phyloP scores from a whole-genome alignment of 2,329 filamentous ascomycete species.

The Didymella exigua region DNA sequence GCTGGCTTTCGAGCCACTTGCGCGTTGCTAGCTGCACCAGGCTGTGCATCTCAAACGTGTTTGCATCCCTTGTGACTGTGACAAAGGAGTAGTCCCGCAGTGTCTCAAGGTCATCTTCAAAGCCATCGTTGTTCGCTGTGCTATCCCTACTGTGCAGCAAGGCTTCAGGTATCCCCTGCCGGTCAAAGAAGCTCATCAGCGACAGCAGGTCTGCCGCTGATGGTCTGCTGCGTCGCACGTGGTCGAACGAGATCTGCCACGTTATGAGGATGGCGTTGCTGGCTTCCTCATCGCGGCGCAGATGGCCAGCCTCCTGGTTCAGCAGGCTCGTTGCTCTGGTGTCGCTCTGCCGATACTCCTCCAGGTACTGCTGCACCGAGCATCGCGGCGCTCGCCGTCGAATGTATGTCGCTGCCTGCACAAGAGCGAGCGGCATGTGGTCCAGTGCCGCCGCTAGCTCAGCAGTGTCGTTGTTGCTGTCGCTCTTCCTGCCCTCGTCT shows the following conservation, averaged over 20 bases:
- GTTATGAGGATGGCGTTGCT: conserved; percentile 47
- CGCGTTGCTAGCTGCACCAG: conserved; percentile 49
- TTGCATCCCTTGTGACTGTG: conserved; percentile 19
- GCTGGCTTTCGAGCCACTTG: conserved; percentile 20
- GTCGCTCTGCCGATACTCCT: conserved; percentile 46
- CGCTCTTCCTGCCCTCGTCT: background rate
- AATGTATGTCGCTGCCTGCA: conserved; percentile 45
- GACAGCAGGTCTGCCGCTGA: conserved; percentile 53
- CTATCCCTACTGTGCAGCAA: conserved; percentile 27
- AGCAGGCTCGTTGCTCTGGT: conserved; percentile 15
- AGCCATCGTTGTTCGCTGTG: conserved; percentile 10
- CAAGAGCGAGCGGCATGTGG: conserved; percentile 44
- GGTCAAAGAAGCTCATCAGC: conserved; percentile 57
- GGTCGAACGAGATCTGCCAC: conserved; percentile 43
- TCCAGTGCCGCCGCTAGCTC: conserved; percentile 33
- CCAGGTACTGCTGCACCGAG: conserved; percentile 45
- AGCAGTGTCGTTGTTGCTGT: background rate
- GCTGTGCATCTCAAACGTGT: conserved; percentile 51
- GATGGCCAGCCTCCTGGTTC: conserved; percentile 33
- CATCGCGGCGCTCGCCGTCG: conserved; percentile 16
- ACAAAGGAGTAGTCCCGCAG: conserved; percentile 51
- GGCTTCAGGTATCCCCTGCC: conserved; percentile 49
- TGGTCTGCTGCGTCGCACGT: conserved; percentile 38
- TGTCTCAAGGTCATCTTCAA: conserved; percentile 39
- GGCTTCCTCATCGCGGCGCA: conserved; percentile 42